phyloP scores from a whole-genome alignment of 2,329 filamentous ascomycete species.

The Colletotrichum liriopes region DNA sequence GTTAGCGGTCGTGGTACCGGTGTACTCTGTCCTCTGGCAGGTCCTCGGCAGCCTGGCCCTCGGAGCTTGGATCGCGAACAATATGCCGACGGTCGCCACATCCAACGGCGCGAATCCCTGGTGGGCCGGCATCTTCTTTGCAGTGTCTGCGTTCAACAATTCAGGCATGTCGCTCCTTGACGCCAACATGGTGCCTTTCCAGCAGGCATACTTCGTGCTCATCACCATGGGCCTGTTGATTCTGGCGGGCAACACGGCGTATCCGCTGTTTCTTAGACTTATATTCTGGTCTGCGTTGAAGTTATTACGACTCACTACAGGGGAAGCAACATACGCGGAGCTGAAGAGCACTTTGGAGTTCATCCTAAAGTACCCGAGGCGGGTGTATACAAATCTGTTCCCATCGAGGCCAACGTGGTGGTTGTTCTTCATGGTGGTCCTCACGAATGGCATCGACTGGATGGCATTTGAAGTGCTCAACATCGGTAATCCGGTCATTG shows the following conservation, averaged over 20 bases:
- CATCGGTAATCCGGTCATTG: conserved; percentile 71
- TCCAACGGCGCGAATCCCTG: conserved; percentile 75
- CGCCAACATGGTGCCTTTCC: conserved; percentile 76
- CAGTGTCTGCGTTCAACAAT: conserved; percentile 79
- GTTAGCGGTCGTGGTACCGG: conserved; percentile 71
- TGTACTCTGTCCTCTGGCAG: conserved; percentile 75
- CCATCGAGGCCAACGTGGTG: conserved; percentile 77
- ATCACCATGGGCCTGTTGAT: conserved; percentile 71
- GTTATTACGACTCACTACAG: conserved; percentile 56
- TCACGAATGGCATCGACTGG: conserved; percentile 77
- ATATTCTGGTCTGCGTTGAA: conserved; percentile 69
- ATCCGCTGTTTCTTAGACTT: conserved; percentile 74
- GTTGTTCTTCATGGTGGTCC: conserved; percentile 72
- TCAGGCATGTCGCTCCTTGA: conserved; percentile 79
- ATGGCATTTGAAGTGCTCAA: conserved; percentile 77
- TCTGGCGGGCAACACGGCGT: conserved; percentile 77
- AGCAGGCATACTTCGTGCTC: conserved; percentile 65
- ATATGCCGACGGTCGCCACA: conserved; percentile 64
- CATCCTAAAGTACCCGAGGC: conserved; percentile 69
- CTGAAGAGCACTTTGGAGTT: conserved; percentile 68
- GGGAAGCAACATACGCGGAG: conserved; percentile 53
- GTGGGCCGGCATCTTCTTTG: conserved; percentile 80
- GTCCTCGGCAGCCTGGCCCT: conserved; percentile 71
- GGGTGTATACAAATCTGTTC: conserved; percentile 76
- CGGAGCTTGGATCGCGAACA: conserved; percentile 72